phyloP scores from a whole-genome alignment of 768 basidiomycete species.

The Leucocoprinus birnbaumii region DNA sequence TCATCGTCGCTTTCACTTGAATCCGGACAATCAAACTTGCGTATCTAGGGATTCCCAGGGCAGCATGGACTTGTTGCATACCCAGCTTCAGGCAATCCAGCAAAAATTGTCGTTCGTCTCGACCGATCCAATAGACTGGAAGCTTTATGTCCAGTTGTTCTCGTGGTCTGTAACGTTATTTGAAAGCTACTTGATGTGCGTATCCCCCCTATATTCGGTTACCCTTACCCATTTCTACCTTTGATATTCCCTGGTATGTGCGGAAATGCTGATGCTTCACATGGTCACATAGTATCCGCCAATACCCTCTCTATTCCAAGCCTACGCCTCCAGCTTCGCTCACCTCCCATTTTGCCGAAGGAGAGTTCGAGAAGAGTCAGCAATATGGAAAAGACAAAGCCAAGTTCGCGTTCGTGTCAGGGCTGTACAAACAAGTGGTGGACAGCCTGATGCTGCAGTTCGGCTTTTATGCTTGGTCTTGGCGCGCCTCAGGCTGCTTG shows the following conservation, averaged over 20 bases:
- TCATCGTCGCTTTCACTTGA: too few species aligned
- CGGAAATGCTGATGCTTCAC: neutral
- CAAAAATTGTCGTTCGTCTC: constrained; percentile 67
- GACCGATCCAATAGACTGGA: constrained; percentile 76
- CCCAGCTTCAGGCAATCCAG: constrained; percentile 55
- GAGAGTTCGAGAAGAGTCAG: constrained; percentile 87
- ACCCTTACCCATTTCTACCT: constrained; percentile 3
- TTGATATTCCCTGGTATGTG: neutral
- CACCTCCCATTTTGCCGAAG: constrained; percentile 59
- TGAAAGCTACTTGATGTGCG: constrained; percentile 85
- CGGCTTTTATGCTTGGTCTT: constrained; percentile 82
- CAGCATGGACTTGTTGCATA: constrained; percentile 61
- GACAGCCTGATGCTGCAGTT: constrained; percentile 70
- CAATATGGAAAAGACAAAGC: constrained; percentile 91
- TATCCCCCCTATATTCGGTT: constrained; percentile 12
- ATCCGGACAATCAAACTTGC: too few species aligned
- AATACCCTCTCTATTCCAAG: constrained; percentile 84
- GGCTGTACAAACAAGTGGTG: constrained; percentile 68
- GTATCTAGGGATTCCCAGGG: too few species aligned
- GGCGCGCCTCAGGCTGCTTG: constrained; percentile 58
- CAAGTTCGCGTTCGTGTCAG: constrained; percentile 71
- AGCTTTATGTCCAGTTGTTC: constrained; percentile 72
- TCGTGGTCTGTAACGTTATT: constrained; percentile 81
- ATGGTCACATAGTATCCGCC: constrained; percentile 53
- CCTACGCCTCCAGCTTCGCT: constrained; percentile 69